These are phyloP conservation scores for Termitomyces sp. DNA, from an alignment of 768 basidiomycete species.

Conservation along the genomic window DNA sequence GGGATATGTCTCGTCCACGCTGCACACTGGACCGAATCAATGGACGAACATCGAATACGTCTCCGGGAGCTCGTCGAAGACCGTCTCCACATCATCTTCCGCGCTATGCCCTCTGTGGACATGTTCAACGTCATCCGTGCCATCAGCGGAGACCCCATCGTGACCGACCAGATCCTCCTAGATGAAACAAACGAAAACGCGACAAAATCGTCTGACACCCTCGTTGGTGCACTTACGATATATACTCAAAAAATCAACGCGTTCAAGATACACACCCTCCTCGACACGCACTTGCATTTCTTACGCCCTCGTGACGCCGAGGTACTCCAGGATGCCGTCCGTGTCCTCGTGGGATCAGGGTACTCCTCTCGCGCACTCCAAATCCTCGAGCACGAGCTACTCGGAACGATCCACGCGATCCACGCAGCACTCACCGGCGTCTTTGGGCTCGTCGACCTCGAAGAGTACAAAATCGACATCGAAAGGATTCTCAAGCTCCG, in stretches of 20 bases:
- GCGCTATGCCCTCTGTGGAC: slow-evolving; percentile 6
- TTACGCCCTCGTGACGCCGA: slow-evolving; percentile 56
- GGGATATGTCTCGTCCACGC: slow-evolving; percentile 32
- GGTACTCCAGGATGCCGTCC: slow-evolving; percentile 42
- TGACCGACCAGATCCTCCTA: slow-evolving; percentile 15
- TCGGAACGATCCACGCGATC: slow-evolving; percentile 40
- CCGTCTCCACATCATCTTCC: slow-evolving; percentile 45
- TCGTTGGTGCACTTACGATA: slow-evolving; percentile 54
- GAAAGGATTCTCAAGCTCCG: slow-evolving; percentile 41
- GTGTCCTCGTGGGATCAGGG: slow-evolving; percentile 27
- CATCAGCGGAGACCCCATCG: slow-evolving; percentile 30
- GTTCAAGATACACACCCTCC: slow-evolving; percentile 33
- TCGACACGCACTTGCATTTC: slow-evolving; percentile 46
- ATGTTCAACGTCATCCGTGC: slow-evolving; percentile 13
- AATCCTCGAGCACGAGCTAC: slow-evolving; percentile 51
- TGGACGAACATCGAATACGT: slow-evolving; percentile 34
- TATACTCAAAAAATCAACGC: slow-evolving; percentile 32
- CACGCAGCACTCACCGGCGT: slow-evolving; percentile 36
- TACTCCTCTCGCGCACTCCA: slow-evolving; percentile 30
- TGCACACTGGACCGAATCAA: slow-evolving; percentile 45
- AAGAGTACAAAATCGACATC: slow-evolving; percentile 37
- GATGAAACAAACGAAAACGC: slow-evolving; percentile 36
- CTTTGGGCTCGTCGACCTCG: slow-evolving; percentile 46
- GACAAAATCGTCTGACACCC: slow-evolving; percentile 44
- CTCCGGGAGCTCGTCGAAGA: slow-evolving; percentile 43